Conservation (phyloP, 768 basidiomycete genomes). For the Rhizopogon vinicolor region DNA sequence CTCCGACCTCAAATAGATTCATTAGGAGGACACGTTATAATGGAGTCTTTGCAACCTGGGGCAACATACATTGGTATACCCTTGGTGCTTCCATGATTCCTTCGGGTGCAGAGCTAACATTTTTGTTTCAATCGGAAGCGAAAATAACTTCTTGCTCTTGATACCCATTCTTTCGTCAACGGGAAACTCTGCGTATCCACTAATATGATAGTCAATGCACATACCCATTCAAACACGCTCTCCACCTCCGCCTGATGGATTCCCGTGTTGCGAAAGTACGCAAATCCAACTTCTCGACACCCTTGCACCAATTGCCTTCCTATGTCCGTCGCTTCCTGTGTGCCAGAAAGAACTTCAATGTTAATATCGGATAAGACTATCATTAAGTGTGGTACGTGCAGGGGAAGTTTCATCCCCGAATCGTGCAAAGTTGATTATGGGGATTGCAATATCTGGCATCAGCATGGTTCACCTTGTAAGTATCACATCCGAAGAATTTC, state of each 20-base stretch:
- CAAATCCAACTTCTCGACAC: slow-evolving; percentile 36
- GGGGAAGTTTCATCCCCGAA: slow-evolving; percentile 11
- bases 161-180: not conserved
- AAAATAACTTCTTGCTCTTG: slow-evolving; percentile 37
- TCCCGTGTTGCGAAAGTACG: slow-evolving; percentile 42
- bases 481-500: not conserved
- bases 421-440: slow-evolving; percentile 8
- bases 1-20: slow-evolving; percentile 28
- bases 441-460: slow-evolving; percentile 2
- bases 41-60: not conserved
- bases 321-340: slow-evolving; percentile 11
- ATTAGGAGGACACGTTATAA: no score
- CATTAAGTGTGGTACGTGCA: not conserved
- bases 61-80: slow-evolving; percentile 22
- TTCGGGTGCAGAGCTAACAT: slow-evolving; percentile 41
- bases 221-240: slow-evolving; percentile 39
- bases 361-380: no score
- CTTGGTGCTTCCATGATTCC: slow-evolving; percentile 41
- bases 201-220: not conserved
- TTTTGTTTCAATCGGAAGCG: slow-evolving; percentile 33
- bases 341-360: not conserved
- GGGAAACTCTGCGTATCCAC: not conserved
- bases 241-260: slow-evolving; percentile 32
- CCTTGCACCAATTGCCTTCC: slow-evolving; percentile 11
- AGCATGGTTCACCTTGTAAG: not conserved